A percentile compares a stretch with the other conserved stretches of the same genome.
These are phyloP conservation scores for Echinosophora koreensis DNA, from an alignment of 306 rosid genomes.

Conservation along the genomic window DNA sequence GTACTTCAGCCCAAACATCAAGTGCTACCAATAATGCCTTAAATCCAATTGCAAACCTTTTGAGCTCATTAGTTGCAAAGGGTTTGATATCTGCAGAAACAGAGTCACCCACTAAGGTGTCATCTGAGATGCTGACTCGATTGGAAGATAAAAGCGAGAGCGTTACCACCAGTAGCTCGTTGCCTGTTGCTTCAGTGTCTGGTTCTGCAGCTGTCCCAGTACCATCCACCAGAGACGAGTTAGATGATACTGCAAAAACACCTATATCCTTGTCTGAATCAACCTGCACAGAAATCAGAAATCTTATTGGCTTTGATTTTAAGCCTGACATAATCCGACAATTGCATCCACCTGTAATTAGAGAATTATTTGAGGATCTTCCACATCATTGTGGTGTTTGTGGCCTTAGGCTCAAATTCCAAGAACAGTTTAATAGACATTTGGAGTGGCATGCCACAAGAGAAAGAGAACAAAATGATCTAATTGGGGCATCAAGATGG, in stretches of 20 bases:
- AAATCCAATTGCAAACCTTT: slow-evolving; percentile 77
- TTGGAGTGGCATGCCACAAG: slow-evolving; percentile 74
- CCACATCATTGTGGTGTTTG: slow-evolving; percentile 71
- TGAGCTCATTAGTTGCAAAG: slow-evolving; percentile 88
- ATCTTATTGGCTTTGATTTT: slow-evolving; percentile 74
- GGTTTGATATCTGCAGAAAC: slow-evolving; percentile 83
- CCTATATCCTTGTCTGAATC: slow-evolving; percentile 51
- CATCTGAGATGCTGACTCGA: slow-evolving; percentile 48
- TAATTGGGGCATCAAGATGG: slow-evolving; percentile 69
- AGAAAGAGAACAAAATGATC: slow-evolving; percentile 51
- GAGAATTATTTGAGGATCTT: slow-evolving; percentile 64
- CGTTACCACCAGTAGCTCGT: slow-evolving; percentile 49
- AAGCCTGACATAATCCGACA: slow-evolving; percentile 73
- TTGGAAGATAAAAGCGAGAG: slow-evolving; percentile 51
- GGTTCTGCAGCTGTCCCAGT: slow-evolving; percentile 51
- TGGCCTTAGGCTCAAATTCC: slow-evolving; percentile 62
- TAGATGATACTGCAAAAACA: slow-evolving; percentile 48
- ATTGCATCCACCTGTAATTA: slow-evolving; percentile 71
- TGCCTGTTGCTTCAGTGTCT: slow-evolving; percentile 59
- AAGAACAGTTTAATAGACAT: slow-evolving; percentile 72
- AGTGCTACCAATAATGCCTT: slow-evolving; percentile 49
- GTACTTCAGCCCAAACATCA: slow-evolving; percentile 57
- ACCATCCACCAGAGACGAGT: slow-evolving; percentile 52
- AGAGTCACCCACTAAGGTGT: slow-evolving; percentile 48
- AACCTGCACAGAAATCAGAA: slow-evolving; percentile 53